Base-by-base conservation (phyloP, 306 rosid species). In the Clitoria ternatea region DNA sequence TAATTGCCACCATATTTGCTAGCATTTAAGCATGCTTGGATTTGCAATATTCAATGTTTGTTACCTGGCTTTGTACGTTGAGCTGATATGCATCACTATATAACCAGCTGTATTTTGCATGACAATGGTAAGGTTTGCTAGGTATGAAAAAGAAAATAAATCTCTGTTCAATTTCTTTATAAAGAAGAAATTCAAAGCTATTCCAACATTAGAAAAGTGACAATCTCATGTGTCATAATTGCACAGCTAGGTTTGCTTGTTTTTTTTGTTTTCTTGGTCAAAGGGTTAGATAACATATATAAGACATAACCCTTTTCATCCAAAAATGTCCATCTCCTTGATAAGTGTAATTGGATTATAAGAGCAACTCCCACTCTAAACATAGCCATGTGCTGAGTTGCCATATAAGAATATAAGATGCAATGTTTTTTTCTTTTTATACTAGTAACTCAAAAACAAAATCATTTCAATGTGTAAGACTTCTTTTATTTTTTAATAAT, bases 61-160 rank as follows among this genome's bases (percentile, higher is more conserved):
- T 59, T 59, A 57, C 56, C 40, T 66, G 30, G 65, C 30, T 67
- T 76, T 37, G 48, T 35, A 69, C 23, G n/a, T n/a, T n/a, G n/a
- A 48, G 27, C 45, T 62, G 9, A 43, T 71, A 49, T 33, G 62
- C 45, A 64, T 78, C 78, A 17, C 56, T 45, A 22, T 45, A 45
- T 22, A 77, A 71, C 61, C 39, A 43, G 45, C 68, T 70, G 75
- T 77, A 45, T 66, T 57, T 47, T 49, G 44, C 69, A 17, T 3
- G 66, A 20, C 71, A 77, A 43, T 62, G 24, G 59, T 20, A 22
- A 30, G 13, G 15, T 15, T 55, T 53, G 53, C 45, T 62, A 11
- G 15, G 49, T 63, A 43, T 33, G 52, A 57, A 62, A 63, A 55
- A 20, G 36, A 33, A 71, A 20, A 54, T 11, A 42, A 55, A 55